Evolutionary conservation across 345 rosid species (phyloP).

Genomic region (Trapa incisa): DNA sequence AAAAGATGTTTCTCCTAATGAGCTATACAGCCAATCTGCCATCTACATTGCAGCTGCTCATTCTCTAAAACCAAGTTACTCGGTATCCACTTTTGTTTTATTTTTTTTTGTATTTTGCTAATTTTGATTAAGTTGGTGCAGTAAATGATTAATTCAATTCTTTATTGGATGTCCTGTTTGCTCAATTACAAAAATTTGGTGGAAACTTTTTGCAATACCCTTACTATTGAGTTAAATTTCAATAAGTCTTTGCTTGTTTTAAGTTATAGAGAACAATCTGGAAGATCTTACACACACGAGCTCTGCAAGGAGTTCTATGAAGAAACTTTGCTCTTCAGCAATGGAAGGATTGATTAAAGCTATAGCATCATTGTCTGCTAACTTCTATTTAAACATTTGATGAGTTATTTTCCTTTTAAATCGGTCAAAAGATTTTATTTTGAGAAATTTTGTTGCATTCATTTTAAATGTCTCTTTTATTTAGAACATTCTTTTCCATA

Average conservation of each 20-base stretch:
- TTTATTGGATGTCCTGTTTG: not conserved
- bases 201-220: not conserved
- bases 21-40: conserved; percentile 91
- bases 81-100: conserved; percentile 25
- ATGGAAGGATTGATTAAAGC: not conserved
- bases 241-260: not conserved
- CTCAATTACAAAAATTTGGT: not conserved
- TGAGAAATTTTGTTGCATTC: not conserved
- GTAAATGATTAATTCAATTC: not conserved
- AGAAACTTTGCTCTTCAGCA: not conserved
- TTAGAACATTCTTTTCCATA: not conserved
- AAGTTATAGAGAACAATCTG: not conserved
- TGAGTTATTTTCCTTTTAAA: not conserved
- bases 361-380: not conserved
- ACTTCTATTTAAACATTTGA: not conserved
- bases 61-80: conserved; percentile 90
- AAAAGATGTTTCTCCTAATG: conserved; percentile 74
- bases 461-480: not conserved
- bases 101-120: not conserved
- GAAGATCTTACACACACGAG: not conserved
- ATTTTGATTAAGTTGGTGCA: not conserved
- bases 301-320: not conserved
- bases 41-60: conserved; percentile 98
- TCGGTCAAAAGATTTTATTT: not conserved
- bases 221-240: too few species aligned